A percentile compares a stretch with the other conserved stretches of the same genome.
Conservation (phyloP, 1,284 basidiomycete species). For the Sanghuangporus baumii region DNA sequence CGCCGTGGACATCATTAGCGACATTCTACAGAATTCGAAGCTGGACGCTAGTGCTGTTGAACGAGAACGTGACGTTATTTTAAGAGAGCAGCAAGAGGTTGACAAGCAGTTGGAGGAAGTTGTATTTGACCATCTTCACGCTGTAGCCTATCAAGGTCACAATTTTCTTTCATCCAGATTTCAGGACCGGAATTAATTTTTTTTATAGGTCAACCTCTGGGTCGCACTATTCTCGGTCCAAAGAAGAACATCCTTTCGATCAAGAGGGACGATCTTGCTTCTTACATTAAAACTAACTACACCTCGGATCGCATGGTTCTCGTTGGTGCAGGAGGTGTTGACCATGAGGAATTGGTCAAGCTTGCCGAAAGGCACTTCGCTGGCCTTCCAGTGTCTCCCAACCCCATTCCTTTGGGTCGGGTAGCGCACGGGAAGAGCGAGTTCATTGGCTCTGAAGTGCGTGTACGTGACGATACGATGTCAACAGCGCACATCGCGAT, state of each 20-base stretch:
- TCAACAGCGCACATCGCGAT: constrained; percentile 92
- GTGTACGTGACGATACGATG: constrained; percentile 89
- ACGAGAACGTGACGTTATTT: constrained; percentile 94
- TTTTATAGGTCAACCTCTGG: constrained; percentile 80
- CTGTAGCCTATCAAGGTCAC: constrained; percentile 90
- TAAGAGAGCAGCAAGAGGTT: constrained; percentile 98
- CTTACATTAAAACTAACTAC: constrained; percentile 98
- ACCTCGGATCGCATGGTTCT: constrained; percentile 98
- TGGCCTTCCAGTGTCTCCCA: constrained; percentile 79
- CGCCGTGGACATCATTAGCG: constrained; percentile 95
- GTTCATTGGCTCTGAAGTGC: constrained; percentile 95
- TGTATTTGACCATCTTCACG: constrained; percentile 97
- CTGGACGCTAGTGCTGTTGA: constrained; percentile 88
- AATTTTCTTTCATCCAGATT: constrained; percentile 3
- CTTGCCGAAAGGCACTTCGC: constrained; percentile 95
- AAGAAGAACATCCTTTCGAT: constrained; percentile 97
- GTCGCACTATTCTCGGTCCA: constrained; percentile 96
- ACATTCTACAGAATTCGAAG: constrained; percentile 98
- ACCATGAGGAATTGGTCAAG: constrained; percentile 90
- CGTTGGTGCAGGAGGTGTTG: constrained; percentile 93
- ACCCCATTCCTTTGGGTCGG: constrained; percentile 86
- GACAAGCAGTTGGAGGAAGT: constrained; percentile 99
- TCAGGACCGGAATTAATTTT: constrained; percentile 15
- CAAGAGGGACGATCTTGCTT: constrained; percentile 82
- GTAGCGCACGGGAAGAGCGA: constrained; percentile 68